Conservation (phyloP, 805 yeast genomes). For the Maudiozyma bulderi region DNA sequence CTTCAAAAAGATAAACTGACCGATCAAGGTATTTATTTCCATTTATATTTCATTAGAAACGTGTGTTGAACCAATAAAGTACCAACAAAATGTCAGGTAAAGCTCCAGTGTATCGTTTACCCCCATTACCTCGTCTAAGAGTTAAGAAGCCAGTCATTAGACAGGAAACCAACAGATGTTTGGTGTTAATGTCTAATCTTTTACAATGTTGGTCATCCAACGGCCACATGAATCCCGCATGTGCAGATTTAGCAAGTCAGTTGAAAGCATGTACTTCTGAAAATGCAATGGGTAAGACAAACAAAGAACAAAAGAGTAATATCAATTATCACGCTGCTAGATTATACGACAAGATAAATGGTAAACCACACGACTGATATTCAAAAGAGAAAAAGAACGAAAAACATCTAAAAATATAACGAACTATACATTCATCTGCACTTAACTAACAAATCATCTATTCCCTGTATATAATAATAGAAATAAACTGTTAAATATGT, state of each 20-base stretch:
- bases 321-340: conserved; percentile 47
- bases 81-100: conserved; percentile 25
- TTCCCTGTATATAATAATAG: neutral
- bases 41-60: no score
- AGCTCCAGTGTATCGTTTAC: conserved; percentile 39
- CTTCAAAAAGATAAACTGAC: no score
- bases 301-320: conserved; percentile 30
- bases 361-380: conserved; percentile 33
- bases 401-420: no score
- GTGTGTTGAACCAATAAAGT: no score
- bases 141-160: conserved; percentile 55
- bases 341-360: conserved; percentile 39
- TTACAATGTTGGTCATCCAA: conserved; percentile 95
- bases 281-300: conserved; percentile 19
- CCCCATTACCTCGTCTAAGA: conserved; percentile 66
- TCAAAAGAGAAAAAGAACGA: neutral
- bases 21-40: no score
- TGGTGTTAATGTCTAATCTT: conserved; percentile 73
- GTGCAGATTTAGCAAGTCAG: conserved; percentile 56
- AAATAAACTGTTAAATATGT: no score
- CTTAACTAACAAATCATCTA: no score
- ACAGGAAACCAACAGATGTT: conserved; percentile 59
- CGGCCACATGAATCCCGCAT: conserved; percentile 67
- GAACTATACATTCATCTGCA: neutral
- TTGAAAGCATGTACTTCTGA: conserved; percentile 64